Evolutionary conservation across 495 filamentous ascomycete genomes (phyloP).

Genomic region (Tuber calosporum): DNA sequence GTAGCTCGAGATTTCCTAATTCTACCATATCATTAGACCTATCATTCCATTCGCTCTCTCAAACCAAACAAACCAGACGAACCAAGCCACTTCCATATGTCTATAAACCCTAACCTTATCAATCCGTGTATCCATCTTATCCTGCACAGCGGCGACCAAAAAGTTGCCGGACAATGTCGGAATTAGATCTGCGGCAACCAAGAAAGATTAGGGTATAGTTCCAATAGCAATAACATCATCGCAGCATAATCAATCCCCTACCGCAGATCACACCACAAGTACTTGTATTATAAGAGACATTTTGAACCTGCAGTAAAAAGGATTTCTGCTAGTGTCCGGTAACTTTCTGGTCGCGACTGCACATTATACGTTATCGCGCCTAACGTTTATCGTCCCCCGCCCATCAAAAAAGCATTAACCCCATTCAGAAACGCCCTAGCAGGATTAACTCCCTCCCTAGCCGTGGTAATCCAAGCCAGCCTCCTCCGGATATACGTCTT

Average conservation of each 20-base stretch:
- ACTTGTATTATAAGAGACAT: too few relatives aligned
- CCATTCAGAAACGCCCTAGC: conserved; percentile 73
- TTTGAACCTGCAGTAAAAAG: too few relatives aligned
- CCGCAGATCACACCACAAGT: too few relatives aligned
- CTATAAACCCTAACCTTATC: neutral
- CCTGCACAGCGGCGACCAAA: too few relatives aligned
- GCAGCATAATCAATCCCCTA: too few relatives aligned
- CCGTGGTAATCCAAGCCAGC: conserved; percentile 69
- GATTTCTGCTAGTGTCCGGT: too few relatives aligned
- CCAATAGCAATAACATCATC: too few relatives aligned
- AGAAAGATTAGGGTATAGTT: too few relatives aligned
- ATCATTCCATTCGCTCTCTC: neutral
- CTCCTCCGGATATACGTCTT: conserved; percentile 71
- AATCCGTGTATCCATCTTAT: neutral
- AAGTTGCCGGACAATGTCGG: too few relatives aligned
- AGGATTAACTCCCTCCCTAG: conserved; percentile 68
- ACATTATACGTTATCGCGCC: neutral
- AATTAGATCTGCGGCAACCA: too few relatives aligned
- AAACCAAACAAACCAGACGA: neutral
- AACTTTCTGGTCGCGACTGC: too few relatives aligned
- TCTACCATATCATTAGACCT: neutral
- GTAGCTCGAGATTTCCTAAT: neutral
- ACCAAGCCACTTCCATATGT: neutral
- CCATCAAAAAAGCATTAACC: conserved; percentile 82
- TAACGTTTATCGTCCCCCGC: conserved; percentile 2